Evolutionary conservation across 2,329 filamentous ascomycete genomes (phyloP), one percentile per base, ranked within the genome.

Genomic region (Penicillium sp.): DNA sequence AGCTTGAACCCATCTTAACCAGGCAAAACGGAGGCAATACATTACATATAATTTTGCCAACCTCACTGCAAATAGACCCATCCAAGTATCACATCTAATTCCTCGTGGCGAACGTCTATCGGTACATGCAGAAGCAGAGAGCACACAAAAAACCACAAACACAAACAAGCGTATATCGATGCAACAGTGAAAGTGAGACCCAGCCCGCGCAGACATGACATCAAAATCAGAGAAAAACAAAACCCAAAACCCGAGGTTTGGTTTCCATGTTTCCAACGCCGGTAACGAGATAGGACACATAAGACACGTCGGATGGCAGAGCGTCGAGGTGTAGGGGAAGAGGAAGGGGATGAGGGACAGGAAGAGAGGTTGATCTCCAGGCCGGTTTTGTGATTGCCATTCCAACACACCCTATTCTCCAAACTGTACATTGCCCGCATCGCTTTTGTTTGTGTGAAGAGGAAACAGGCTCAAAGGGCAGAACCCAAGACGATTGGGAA

Each of bases 341-440:
- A 22, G 41, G 14, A 39, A 39, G 5, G 15, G 14, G 15, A n/a
- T 4, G 43, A 25, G 54, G 38, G 60, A 52, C 39, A 37, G 50
- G 47, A 50, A 41, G 49, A 55, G 34, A 54, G 52, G 31, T 58
- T 38, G 49, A 58, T 63, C 63, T 57, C 47, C 58, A 55, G 55
- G 50, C 59, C 58, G 59, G 61, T 37, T 57, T 54, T 54, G 50
- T 39, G 45, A 31, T 31, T 31, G 37, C 49, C 50, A 58, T 58
- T 39, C 47, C 48, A 57, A 50, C 42, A 41, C 35, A 37, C 50
- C 50, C 52, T 43, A 14, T 50, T 51, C 35, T 39, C 60, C 60
- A 60, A 61, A 65, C 65, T 70, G 61, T 69, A 69, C 66, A 69
- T 63, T 65, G 58, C 65, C 50, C 61, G 57, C 61, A 63, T 65